Evolutionary conservation across 1,284 basidiomycete species (phyloP).

Genomic region (Mycosarcoma mackinlayi): DNA sequence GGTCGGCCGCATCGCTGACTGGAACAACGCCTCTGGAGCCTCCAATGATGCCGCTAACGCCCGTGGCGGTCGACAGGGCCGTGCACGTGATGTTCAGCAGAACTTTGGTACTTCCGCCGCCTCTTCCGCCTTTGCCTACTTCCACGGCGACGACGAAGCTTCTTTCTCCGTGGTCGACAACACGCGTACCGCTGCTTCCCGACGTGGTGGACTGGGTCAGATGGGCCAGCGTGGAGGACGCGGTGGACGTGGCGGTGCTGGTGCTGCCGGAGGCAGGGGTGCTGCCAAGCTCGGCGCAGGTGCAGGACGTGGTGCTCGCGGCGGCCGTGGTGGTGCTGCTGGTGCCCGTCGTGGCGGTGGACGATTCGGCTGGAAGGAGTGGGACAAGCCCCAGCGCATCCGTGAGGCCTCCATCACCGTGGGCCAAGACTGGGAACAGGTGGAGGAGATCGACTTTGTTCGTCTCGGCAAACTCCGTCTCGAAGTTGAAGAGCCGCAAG

Average conservation of each 20-base stretch:
- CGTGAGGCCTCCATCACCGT: conserved; percentile 95
- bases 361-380: conserved; percentile 87
- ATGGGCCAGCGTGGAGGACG: conserved; percentile 66
- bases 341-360: conserved; percentile 68
- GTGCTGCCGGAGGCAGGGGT: conserved; percentile 47
- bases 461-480: conserved; percentile 90
- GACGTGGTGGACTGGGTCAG: conserved; percentile 69
- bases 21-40: conserved; percentile 77
- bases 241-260: conserved; percentile 60
- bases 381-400: conserved; percentile 89
- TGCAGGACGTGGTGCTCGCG: conserved; percentile 67
- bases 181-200: conserved; percentile 68
- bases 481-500: conserved; percentile 74
- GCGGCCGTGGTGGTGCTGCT: conserved; percentile 67
- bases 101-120: conserved; percentile 54
- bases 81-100: conserved; percentile 56
- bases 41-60: conserved; percentile 70
- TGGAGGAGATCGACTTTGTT: conserved; percentile 97
- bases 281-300: conserved; percentile 55
- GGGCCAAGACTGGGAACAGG: conserved; percentile 88
- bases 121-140: conserved; percentile 91
- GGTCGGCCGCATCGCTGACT: conserved; percentile 96
- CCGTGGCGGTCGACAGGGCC: conserved; percentile 50
- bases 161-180: conserved; percentile 97
- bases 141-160: conserved; percentile 98